A percentile compares a stretch with the other conserved stretches of the same genome.
phyloP scores from a whole-genome alignment of 164 flowering plant species.

The Umbellularia californica region DNA sequence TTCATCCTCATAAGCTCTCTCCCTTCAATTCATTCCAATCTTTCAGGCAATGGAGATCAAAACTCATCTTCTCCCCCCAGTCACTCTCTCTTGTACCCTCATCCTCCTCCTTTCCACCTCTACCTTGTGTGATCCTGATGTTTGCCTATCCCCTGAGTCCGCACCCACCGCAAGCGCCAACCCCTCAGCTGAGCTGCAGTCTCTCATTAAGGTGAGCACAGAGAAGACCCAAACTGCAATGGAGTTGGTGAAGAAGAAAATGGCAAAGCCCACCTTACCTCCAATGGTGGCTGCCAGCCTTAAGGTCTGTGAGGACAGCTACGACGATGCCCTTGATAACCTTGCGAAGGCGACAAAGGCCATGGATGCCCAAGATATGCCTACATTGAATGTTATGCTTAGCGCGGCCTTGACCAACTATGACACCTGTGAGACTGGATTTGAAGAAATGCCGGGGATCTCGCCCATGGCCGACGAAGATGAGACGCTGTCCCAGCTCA shows the following conservation, averaged over 20 bases:
- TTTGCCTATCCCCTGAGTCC: neutral
- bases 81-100: neutral
- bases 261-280: neutral
- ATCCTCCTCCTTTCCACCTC: slow-evolving; percentile 1
- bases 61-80: neutral
- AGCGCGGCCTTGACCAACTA: slow-evolving; percentile 8
- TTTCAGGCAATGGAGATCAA: neutral
- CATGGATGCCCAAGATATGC: neutral
- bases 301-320: slow-evolving; percentile 1
- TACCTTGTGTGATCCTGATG: neutral
- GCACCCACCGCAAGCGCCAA: too few relatives aligned
- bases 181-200: neutral
- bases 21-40: too few relatives aligned
- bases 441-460: slow-evolving; percentile 4
- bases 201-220: neutral
- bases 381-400: slow-evolving; percentile 4
- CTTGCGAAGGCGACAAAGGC: neutral
- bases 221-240: neutral
- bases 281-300: neutral
- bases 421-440: slow-evolving; percentile 3
- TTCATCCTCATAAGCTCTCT: neutral
- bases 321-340: neutral
- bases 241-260: neutral
- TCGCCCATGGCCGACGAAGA: neutral
- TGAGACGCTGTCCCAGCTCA: neutral